Evolutionary conservation across 208 protist genomes (phyloP).

Genomic region (Zelonia costaricensis): DNA sequence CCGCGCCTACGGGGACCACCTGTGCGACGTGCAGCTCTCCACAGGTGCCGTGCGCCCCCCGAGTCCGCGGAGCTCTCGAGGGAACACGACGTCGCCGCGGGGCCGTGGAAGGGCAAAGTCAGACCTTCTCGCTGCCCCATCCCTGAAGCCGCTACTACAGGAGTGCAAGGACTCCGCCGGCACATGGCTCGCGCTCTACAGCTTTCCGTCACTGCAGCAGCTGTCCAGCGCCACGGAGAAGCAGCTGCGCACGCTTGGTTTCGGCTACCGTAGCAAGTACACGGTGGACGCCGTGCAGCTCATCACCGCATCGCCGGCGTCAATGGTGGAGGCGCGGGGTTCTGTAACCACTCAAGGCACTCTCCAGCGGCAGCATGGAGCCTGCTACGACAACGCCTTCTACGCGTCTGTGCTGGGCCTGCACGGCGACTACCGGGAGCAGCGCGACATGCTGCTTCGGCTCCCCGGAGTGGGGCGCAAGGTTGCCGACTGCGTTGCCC

Average conservation of each 20-base stretch:
- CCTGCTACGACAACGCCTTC: conserved; percentile 32
- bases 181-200: conserved; percentile 43
- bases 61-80: no score
- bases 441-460: conserved; percentile 43
- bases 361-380: conserved; percentile 11
- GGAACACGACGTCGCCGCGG: no score
- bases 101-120: not conserved
- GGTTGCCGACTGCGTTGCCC: conserved; percentile 81
- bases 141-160: not conserved
- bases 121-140: not conserved
- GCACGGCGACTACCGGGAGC: conserved; percentile 17
- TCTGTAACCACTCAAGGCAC: no score
- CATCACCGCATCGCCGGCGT: no score
- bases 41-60: conserved; percentile 31
- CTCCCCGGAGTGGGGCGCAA: conserved; percentile 82
- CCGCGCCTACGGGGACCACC: conserved; percentile 42
- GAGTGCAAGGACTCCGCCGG: not conserved
- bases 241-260: conserved; percentile 42
- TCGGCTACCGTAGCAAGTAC: conserved; percentile 82
- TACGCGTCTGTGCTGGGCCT: conserved; percentile 41
- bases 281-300: conserved; percentile 30
- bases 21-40: conserved; percentile 47
- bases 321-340: no score
- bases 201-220: conserved; percentile 52
- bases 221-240: conserved; percentile 37